A percentile compares a stretch with the other conserved stretches of the same genome.
phyloP scores from a whole-genome alignment of 1,284 basidiomycete species.

The Cryptococcus amylolentus region DNA sequence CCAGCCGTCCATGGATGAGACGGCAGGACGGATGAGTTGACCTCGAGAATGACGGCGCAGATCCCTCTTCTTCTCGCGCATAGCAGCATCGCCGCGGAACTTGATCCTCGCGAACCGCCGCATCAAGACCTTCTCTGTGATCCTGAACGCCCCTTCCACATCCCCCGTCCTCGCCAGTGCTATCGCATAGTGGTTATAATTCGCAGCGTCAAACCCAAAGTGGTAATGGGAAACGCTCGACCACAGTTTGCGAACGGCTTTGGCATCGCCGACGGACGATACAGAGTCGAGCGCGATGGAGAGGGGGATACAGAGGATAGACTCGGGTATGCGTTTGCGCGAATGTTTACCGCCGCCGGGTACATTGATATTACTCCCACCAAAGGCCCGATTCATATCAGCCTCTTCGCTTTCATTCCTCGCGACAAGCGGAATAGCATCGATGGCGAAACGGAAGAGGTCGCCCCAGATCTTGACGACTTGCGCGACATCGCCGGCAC shows the following conservation, averaged over 20 bases:
- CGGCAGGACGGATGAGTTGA: too few relatives aligned
- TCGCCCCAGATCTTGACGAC: slow-evolving; percentile 67
- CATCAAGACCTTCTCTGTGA: slow-evolving; percentile 75
- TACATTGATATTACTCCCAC: too few relatives aligned
- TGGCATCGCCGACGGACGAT: slow-evolving; percentile 62
- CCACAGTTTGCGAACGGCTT: slow-evolving; percentile 69
- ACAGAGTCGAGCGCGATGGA: slow-evolving; percentile 80
- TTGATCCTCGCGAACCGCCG: slow-evolving; percentile 55
- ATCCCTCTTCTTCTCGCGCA: slow-evolving; percentile 13
- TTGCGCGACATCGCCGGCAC: slow-evolving; percentile 57
- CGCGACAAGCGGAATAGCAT: background rate
- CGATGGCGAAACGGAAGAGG: slow-evolving; percentile 58
- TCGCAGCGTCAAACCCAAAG: slow-evolving; percentile 80
- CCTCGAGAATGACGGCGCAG: too few relatives aligned
- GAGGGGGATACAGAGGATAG: slow-evolving; percentile 70
- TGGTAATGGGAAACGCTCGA: slow-evolving; percentile 61
- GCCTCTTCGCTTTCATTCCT: background rate
- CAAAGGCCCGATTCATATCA: background rate
- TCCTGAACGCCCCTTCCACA: slow-evolving; percentile 72
- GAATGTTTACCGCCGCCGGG: background rate
- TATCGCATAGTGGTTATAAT: slow-evolving; percentile 83
- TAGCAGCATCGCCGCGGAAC: slow-evolving; percentile 15
- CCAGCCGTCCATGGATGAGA: background rate
- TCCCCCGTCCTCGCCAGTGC: slow-evolving; percentile 77
- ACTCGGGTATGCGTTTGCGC: slow-evolving; percentile 32